A percentile compares a stretch with the other conserved stretches of the same genome.
These are phyloP conservation scores for Senna siamea DNA, from an alignment of 306 rosid species.

Conservation along the genomic window DNA sequence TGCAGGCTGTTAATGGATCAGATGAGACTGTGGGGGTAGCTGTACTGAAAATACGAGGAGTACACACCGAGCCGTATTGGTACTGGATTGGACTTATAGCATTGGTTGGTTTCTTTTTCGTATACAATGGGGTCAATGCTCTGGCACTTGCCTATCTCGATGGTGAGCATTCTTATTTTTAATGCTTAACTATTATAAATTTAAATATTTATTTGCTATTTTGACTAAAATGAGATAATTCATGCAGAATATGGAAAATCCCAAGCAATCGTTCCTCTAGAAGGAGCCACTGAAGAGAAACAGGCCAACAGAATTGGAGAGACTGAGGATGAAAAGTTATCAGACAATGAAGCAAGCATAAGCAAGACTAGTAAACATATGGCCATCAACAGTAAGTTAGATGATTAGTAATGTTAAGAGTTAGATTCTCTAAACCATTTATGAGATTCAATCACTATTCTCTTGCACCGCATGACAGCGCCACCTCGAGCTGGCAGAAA, in stretches of 20 bases:
- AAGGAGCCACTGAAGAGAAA: conserved; percentile 12
- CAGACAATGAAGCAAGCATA: conserved; percentile 8
- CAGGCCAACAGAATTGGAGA: neutral
- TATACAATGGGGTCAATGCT: conserved; percentile 36
- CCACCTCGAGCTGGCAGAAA: no score
- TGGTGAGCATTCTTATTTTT: conserved; percentile 33
- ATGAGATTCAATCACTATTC: neutral
- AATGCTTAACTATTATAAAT: conserved; percentile 2
- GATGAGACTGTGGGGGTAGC: conserved; percentile 38
- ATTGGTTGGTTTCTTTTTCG: conserved; percentile 35
- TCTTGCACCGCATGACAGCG: conserved; percentile 15
- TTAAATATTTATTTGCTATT: neutral
- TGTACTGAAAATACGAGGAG: conserved; percentile 35
- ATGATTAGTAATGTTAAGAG: neutral
- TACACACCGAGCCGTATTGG: conserved; percentile 28
- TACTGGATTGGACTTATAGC: conserved; percentile 41
- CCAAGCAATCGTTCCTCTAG: conserved; percentile 5
- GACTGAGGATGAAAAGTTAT: neutral
- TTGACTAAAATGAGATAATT: neutral
- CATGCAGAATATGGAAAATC: conserved; percentile 35
- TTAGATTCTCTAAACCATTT: neutral
- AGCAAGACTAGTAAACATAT: neutral
- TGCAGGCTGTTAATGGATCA: conserved; percentile 43
- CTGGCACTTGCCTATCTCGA: conserved; percentile 43
- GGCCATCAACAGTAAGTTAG: conserved; percentile 1